Percentiles rank a stretch among this genome's conserved stretches.
Conservation (phyloP, 345 rosid genomes). For the Gossypium ekmanianum region DNA sequence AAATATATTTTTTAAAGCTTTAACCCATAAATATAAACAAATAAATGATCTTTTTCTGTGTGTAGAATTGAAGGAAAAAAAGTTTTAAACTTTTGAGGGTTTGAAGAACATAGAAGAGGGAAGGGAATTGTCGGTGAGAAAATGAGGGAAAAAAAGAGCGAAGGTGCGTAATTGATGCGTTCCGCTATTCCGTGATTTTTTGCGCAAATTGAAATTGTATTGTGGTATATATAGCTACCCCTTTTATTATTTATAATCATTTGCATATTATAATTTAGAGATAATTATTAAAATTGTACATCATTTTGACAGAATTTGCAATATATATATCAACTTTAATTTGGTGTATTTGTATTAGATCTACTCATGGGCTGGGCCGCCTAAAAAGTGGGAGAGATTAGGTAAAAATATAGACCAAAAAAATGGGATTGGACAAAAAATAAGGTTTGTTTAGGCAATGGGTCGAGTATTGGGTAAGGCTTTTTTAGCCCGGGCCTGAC, state of each 20-base stretch:
- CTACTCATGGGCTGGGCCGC: fast-evolving
- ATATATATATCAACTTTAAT: too few species aligned
- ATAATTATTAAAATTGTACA: too few species aligned
- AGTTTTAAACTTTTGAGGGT: neutral
- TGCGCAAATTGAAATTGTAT: too few species aligned
- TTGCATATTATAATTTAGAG: too few species aligned
- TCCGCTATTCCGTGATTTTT: too few species aligned
- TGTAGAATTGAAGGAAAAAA: neutral
- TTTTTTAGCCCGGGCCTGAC: fast-evolving
- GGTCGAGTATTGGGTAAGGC: fast-evolving
- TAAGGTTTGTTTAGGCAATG: too few species aligned
- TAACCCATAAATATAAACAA: neutral
- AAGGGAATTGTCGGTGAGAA: slow-evolving; percentile 12
- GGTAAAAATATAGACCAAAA: too few species aligned
- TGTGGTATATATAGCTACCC: too few species aligned
- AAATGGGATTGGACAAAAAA: fast-evolving
- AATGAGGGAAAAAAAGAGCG: neutral
- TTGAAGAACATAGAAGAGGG: neutral
- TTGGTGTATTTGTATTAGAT: too few species aligned
- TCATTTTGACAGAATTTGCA: too few species aligned
- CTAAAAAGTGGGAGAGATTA: too few species aligned
- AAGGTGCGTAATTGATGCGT: neutral
- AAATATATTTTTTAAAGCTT: neutral
- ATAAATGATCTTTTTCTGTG: neutral
- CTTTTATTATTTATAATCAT: too few species aligned